Evolutionary conservation across 805 yeast genomes (phyloP).

Genomic region (Candida argentea): DNA sequence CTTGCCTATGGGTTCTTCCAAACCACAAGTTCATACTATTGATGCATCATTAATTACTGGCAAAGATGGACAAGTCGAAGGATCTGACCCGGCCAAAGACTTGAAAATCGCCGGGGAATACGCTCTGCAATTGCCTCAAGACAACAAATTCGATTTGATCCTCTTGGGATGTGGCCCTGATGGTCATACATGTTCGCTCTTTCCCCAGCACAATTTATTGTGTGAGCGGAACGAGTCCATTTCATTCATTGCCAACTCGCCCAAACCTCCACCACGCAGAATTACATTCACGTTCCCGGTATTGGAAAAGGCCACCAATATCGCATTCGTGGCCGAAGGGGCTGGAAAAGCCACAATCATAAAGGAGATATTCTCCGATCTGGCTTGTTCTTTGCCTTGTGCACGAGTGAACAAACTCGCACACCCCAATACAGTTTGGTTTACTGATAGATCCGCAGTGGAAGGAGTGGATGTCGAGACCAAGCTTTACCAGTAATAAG

Average conservation of each 20-base stretch:
- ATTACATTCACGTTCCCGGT: slow-evolving; percentile 82
- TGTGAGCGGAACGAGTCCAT: slow-evolving; percentile 42
- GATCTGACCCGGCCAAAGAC: slow-evolving; percentile 38
- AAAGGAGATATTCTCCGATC: slow-evolving; percentile 54
- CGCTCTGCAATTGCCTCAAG: slow-evolving; percentile 43
- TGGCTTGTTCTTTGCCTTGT: slow-evolving; percentile 50
- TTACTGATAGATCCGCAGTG: slow-evolving; percentile 72
- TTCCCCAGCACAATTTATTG: slow-evolving; percentile 73
- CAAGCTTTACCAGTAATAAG: too few species aligned
- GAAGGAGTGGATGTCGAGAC: slow-evolving; percentile 48
- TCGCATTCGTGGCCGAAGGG: slow-evolving; percentile 87
- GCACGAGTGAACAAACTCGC: slow-evolving; percentile 56
- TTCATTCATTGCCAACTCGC: slow-evolving; percentile 68
- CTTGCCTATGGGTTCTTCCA: slow-evolving; percentile 25
- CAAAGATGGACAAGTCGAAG: slow-evolving; percentile 29
- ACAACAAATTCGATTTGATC: slow-evolving; percentile 47
- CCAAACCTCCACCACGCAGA: slow-evolving; percentile 91
- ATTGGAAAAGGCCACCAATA: slow-evolving; percentile 39
- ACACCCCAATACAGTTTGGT: slow-evolving; percentile 58
- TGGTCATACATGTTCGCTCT: slow-evolving; percentile 89
- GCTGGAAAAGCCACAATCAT: slow-evolving; percentile 69
- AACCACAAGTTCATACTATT: slow-evolving; percentile 60
- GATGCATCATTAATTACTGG: slow-evolving; percentile 52
- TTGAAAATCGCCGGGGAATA: slow-evolving; percentile 51
- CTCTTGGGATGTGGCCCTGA: slow-evolving; percentile 92